phyloP scores from a whole-genome alignment of 2,329 filamentous ascomycete genomes.

The Sporothrix sp. region DNA sequence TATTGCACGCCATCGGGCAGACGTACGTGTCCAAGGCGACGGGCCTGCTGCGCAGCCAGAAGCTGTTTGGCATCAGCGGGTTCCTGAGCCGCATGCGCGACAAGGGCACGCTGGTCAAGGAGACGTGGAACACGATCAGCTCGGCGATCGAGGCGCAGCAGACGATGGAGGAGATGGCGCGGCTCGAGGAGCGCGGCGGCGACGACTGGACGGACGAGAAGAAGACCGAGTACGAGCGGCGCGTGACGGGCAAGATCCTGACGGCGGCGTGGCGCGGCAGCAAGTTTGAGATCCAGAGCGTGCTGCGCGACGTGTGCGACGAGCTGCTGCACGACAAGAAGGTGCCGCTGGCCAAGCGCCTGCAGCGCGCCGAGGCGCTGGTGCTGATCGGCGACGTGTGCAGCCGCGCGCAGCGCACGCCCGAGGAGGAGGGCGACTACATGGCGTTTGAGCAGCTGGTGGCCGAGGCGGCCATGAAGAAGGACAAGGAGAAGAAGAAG shows the following conservation, averaged over 20 bases:
- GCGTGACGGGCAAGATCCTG: slow-evolving; percentile 94
- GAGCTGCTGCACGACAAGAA: slow-evolving; percentile 69
- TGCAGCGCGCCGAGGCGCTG: slow-evolving; percentile 85
- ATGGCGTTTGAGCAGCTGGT: slow-evolving; percentile 98
- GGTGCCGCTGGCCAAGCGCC: slow-evolving; percentile 70
- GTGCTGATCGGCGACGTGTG: slow-evolving; percentile 85
- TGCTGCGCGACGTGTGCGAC: slow-evolving; percentile 90
- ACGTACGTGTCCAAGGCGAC: slow-evolving; percentile 85
- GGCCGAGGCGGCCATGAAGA: slow-evolving; percentile 91
- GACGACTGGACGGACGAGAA: slow-evolving; percentile 98
- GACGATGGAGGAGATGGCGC: slow-evolving; percentile 98
- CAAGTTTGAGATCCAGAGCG: slow-evolving; percentile 97
- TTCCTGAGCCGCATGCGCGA: slow-evolving; percentile 93
- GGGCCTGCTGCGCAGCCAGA: slow-evolving; percentile 84
- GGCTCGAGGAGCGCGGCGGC: slow-evolving; percentile 85
- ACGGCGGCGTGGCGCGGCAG: slow-evolving; percentile 92
- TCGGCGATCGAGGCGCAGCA: slow-evolving; percentile 95
- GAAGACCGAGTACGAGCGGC: slow-evolving; percentile 88
- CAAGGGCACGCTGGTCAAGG: slow-evolving; percentile 93
- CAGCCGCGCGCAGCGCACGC: slow-evolving; percentile 71
- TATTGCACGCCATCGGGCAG: slow-evolving; percentile 85
- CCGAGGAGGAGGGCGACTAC: slow-evolving; percentile 96
- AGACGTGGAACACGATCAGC: slow-evolving; percentile 96
- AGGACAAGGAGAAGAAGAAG: slow-evolving; percentile 72
- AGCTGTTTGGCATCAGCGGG: slow-evolving; percentile 89